Evolutionary conservation across 257 asterid species (phyloP), one percentile per base, ranked within the genome.

Genomic region (Jasminum sambac): DNA sequence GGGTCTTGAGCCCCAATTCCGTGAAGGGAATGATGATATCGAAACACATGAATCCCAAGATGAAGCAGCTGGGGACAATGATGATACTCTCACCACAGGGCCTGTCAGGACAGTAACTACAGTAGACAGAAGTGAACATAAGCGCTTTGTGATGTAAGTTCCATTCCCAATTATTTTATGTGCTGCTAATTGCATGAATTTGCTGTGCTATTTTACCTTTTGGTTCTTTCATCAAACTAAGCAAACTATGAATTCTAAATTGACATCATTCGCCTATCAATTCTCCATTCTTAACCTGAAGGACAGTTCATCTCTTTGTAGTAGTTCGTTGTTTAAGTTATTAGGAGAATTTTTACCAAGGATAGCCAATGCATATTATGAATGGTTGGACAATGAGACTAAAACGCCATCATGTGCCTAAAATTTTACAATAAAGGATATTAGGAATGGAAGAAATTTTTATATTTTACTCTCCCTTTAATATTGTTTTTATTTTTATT

Each of bases 81-180:
- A 30, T 30, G 88, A 84, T 63, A 84, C 44, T 77, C 62, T 68
- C 81, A 85, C 90, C 64, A 83, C 87, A 37, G 91, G 90, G 64
- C 85, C 76, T 79, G 96, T 93, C 71, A 83, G 69, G 21, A 43
- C 84, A 38, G 77, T 90, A 74, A 80, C 79, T 70, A 70, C 95
- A 25, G 77, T 83, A 38, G 90, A 94, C 80, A 81, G 86, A 74
- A 82, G 76, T 72, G 97, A 91, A 68, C 98, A 94, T 76, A 89
- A 86, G 88, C 96, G 92, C 70, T 90, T 91, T 71, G 96, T 94
- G 12, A 81, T 74, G 99, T 94, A 79, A 73, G 89, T 77, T 75
- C 68, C 64, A 55, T 41, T 61, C 59, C 46, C 63, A 23, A 43
- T 21, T 21, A 59, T 67, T 72, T 63, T 50, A 55, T 60, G 44